These are phyloP conservation scores for Neofusicoccum ribis DNA, from an alignment of 2,329 filamentous ascomycete species.

Conservation along the genomic window DNA sequence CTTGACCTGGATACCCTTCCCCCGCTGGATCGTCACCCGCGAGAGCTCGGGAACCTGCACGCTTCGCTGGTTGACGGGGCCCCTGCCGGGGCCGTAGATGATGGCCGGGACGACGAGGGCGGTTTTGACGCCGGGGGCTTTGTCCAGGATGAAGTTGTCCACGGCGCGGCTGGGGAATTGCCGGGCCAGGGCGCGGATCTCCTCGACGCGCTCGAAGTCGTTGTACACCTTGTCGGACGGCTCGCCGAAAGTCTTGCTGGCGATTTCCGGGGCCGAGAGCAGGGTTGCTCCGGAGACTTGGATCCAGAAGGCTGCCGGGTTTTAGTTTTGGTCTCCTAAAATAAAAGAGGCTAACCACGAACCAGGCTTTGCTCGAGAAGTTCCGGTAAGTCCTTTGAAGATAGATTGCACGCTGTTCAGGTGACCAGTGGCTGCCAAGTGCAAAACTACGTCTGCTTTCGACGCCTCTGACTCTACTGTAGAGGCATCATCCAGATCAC, in stretches of 20 bases:
- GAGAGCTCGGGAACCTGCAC: slow-evolving; percentile 59
- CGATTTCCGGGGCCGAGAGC: slow-evolving; percentile 43
- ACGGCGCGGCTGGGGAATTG: slow-evolving; percentile 63
- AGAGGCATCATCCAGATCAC: neutral
- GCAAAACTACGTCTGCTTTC: slow-evolving; percentile 27
- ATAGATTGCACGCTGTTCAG: slow-evolving; percentile 44
- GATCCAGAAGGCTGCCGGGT: slow-evolving; percentile 47
- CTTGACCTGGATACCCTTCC: slow-evolving; percentile 56
- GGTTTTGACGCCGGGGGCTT: slow-evolving; percentile 22
- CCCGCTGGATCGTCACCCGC: slow-evolving; percentile 50
- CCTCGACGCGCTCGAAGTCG: slow-evolving; percentile 59
- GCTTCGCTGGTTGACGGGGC: slow-evolving; percentile 56
- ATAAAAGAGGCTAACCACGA: neutral
- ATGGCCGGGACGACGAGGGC: slow-evolving; percentile 63
- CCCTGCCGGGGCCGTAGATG: slow-evolving; percentile 63
- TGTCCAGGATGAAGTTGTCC: slow-evolving; percentile 64
- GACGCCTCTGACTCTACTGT: neutral
- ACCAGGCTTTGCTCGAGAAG: slow-evolving; percentile 24
- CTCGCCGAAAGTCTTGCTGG: slow-evolving; percentile 44
- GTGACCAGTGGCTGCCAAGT: slow-evolving; percentile 32
- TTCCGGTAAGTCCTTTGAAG: slow-evolving; percentile 49
- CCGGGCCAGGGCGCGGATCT: slow-evolving; percentile 58
- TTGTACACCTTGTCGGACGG: slow-evolving; percentile 54
- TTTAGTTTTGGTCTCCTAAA: neutral
- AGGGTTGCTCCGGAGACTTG: slow-evolving; percentile 59